Evolutionary conservation across 805 yeast species (phyloP).

Genomic region (Lachancea sp.): DNA sequence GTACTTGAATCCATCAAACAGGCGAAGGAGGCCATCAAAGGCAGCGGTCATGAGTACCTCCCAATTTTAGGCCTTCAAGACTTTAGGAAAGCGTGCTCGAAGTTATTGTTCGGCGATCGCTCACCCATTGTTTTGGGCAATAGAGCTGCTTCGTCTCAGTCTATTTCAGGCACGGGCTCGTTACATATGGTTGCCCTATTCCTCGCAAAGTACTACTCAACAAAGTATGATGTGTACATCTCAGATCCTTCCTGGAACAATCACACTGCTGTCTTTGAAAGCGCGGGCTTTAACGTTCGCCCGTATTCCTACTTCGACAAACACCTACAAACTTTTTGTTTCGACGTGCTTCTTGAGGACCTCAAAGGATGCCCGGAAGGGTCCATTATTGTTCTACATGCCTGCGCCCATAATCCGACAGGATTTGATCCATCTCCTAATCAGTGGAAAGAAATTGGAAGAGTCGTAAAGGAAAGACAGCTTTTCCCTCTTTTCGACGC

Average conservation of each 20-base stretch:
- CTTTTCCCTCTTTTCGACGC: constrained; percentile 72
- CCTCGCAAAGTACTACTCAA: constrained; percentile 3
- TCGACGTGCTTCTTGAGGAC: constrained; percentile 1
- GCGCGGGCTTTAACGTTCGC: background rate
- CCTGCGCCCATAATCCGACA: constrained; percentile 86
- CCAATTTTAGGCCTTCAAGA: background rate
- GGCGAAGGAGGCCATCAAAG: background rate
- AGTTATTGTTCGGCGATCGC: background rate
- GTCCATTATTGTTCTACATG: constrained; percentile 50
- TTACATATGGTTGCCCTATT: constrained; percentile 5
- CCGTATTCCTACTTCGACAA: background rate
- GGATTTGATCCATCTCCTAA: constrained; percentile 73
- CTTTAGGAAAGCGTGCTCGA: background rate
- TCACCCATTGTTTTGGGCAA: background rate
- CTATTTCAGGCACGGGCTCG: constrained; percentile 10
- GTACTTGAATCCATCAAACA: background rate
- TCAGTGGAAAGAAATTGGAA: constrained; percentile 66
- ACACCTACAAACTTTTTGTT: background rate
- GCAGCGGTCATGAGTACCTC: background rate
- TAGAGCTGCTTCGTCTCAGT: background rate
- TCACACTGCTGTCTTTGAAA: background rate
- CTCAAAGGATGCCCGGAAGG: constrained; percentile 9
- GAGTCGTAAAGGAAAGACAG: constrained; percentile 45
- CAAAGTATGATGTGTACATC: constrained; percentile 2
- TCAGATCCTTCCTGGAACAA: background rate